Conservation (phyloP, 2,329 filamentous ascomycete genomes). For the Coniochaeta sp. region DNA sequence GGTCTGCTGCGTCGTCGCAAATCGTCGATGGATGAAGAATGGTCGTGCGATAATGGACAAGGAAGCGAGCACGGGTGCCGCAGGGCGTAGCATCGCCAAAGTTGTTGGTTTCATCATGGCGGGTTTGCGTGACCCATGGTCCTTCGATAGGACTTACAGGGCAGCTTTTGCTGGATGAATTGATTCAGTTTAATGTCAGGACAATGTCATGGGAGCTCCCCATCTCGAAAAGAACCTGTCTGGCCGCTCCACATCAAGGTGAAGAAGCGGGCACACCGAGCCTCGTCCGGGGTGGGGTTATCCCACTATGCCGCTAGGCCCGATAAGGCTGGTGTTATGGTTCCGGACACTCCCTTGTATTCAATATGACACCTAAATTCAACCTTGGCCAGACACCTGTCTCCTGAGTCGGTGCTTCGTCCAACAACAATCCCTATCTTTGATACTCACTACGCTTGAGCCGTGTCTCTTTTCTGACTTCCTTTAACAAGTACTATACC, state of each 20-base stretch:
- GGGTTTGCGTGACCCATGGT: constrained; percentile 25
- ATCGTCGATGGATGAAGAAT: constrained; percentile 34
- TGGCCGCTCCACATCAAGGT: neutral
- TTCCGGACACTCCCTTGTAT: neutral
- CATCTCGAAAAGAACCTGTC: neutral
- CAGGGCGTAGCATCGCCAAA: constrained; percentile 26
- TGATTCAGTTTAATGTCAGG: no score
- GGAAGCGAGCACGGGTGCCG: constrained; percentile 16
- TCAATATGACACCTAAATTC: neutral
- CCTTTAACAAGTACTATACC: neutral
- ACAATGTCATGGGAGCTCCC: no score
- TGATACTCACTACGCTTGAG: no score
- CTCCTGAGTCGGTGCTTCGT: no score
- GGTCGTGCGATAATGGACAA: neutral
- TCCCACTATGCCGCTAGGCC: neutral
- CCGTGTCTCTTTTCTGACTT: no score
- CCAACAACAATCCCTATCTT: no score
- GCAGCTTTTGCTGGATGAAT: neutral
- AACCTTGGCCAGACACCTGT: constrained; percentile 1
- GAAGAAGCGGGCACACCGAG: neutral
- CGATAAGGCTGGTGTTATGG: neutral
- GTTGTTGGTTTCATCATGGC: constrained; percentile 39
- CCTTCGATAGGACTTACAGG: constrained; percentile 22
- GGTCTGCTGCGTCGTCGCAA: constrained; percentile 53
- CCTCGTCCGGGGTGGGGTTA: neutral